Base-by-base conservation (phyloP, 345 rosid genomes). In the Citrus hindsii region DNA sequence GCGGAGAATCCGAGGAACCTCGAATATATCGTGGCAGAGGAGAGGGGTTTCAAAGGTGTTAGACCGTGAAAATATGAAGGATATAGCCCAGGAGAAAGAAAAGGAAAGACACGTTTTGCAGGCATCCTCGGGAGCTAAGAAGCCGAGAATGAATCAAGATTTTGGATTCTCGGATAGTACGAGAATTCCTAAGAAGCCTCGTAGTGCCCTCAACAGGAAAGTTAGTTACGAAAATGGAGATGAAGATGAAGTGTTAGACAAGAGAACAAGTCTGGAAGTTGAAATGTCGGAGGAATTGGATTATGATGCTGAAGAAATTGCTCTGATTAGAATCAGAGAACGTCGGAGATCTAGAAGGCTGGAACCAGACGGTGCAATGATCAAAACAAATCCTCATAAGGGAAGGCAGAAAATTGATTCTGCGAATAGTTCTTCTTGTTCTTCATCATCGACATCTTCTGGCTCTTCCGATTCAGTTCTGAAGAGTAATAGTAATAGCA, bases 401-500 rank as follows among this genome's bases (percentile, higher is more conserved):
- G 80, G 24, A 32, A 78, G 48, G 2, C 60, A 63, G 71, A 69
- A 73, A 56, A 58, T 59, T 24, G 75, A 55, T 73, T 62, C 59
- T 56, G 18, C 9, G 58, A 76, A 56, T 77, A 38, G 72, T 74
- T 84, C 77, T 28, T 64, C 28, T 22, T 32, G 28, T 42, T n/a
- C 79, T 55, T 77, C 85, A 18, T 77, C 78, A 2, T 73, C 79
- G 4, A 79, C 75, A 8, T 75, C 86, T 61, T 60, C 81, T 2
- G 9, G 73, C 59, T 78, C 81, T 48, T 69, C 81, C 33, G 35
- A 16, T 71, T 81, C 87, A 58, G 73, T 64, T 63, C 9, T 58
- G 35, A 80, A 76, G 71, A 77, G 81, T 62, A 80, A 86, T 46
- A 62, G 55, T 33, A 72, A 78, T 71, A 67, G 79, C 74, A 73